Evolutionary conservation across 306 rosid species (phyloP).

Genomic region (Lithocarpus polystachyus): DNA sequence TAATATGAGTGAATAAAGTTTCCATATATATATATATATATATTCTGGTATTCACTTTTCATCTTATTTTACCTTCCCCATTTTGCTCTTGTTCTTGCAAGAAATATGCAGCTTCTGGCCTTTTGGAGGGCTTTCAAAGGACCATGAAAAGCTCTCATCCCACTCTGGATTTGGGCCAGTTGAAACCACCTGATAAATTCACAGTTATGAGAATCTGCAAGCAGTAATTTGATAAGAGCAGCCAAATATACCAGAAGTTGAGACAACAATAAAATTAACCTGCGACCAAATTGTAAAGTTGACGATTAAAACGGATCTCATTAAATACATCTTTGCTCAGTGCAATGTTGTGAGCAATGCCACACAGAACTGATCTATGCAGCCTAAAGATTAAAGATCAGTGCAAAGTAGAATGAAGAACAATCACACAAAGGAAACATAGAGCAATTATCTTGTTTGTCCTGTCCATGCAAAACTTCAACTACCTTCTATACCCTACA

Average conservation of each 20-base stretch:
- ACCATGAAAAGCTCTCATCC: slow-evolving; percentile 95
- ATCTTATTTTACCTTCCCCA: slow-evolving; percentile 75
- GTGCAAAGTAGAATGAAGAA: background rate
- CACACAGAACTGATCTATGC: background rate
- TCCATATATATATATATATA: background rate
- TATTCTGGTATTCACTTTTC: background rate
- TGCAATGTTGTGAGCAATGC: background rate
- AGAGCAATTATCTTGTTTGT: background rate
- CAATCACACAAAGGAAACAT: background rate
- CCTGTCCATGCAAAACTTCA: background rate
- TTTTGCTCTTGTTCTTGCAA: slow-evolving; percentile 98
- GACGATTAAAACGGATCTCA: background rate
- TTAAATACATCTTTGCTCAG: background rate
- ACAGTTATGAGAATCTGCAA: background rate
- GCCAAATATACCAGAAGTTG: background rate
- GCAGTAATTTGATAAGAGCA: background rate
- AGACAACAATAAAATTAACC: background rate
- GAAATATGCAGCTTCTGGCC: slow-evolving; percentile 98
- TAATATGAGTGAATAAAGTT: background rate
- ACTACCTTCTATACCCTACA: background rate
- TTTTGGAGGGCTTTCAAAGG: slow-evolving; percentile 99
- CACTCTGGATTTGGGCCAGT: slow-evolving; percentile 96
- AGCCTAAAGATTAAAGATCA: background rate
- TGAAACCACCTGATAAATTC: slow-evolving; percentile 71
- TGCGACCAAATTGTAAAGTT: background rate